Evolutionary conservation across 2,329 filamentous ascomycete genomes (phyloP).

Genomic region (Trichoderma lentiforme): DNA sequence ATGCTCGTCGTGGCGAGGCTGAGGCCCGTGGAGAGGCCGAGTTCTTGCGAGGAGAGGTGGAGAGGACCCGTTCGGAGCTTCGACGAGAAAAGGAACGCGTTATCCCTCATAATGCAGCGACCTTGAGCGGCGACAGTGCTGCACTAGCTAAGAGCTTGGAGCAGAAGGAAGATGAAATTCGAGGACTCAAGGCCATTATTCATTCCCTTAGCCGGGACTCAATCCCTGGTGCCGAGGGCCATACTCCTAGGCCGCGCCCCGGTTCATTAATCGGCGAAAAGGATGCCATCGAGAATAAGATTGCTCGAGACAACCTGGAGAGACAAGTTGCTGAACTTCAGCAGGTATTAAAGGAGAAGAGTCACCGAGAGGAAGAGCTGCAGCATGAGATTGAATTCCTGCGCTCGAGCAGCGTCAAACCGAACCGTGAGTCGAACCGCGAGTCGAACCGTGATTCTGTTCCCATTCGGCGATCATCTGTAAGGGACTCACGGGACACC

Average conservation of each 20-base stretch:
- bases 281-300: slow-evolving; percentile 32
- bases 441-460: slow-evolving; percentile 29
- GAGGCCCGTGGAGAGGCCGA: slow-evolving; percentile 95
- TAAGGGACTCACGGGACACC: slow-evolving; percentile 64
- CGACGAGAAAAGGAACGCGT: slow-evolving; percentile 84
- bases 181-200: slow-evolving; percentile 95
- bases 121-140: slow-evolving; percentile 39
- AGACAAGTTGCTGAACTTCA: slow-evolving; percentile 77
- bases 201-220: slow-evolving; percentile 85
- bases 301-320: slow-evolving; percentile 64
- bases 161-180: slow-evolving; percentile 95
- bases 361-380: slow-evolving; percentile 73
- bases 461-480: slow-evolving; percentile 53
- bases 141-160: slow-evolving; percentile 71
- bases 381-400: slow-evolving; percentile 74
- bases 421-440: slow-evolving; percentile 26
- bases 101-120: slow-evolving; percentile 25
- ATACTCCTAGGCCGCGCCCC: slow-evolving; percentile 26
- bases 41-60: slow-evolving; percentile 90
- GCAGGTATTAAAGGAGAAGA: slow-evolving; percentile 68
- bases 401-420: slow-evolving; percentile 40
- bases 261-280: slow-evolving; percentile 34
- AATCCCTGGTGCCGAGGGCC: slow-evolving; percentile 40
- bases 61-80: slow-evolving; percentile 83
- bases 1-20: slow-evolving; percentile 88